Percentiles rank a stretch among this genome's conserved stretches.
Evolutionary conservation across 371 early-diverging fungal species (phyloP).

Genomic region (Zychaea mexicana): DNA sequence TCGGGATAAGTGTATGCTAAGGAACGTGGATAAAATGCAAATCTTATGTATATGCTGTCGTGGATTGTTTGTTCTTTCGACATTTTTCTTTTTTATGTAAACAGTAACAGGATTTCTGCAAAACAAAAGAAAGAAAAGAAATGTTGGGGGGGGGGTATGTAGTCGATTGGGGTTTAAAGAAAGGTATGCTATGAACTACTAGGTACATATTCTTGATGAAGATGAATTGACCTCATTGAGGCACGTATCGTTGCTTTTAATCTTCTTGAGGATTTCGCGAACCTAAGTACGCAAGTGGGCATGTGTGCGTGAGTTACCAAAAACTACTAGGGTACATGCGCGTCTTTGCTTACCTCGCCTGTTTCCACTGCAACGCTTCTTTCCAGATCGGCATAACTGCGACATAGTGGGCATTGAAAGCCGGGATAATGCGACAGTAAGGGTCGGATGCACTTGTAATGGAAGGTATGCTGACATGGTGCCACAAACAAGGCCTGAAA

Average conservation of each 20-base stretch:
- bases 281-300: too few species aligned
- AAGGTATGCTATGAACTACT: too few species aligned
- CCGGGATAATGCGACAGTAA: conserved; percentile 64
- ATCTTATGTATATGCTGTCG: neutral
- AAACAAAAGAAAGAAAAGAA: neutral
- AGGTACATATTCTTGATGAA: neutral
- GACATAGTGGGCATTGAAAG: conserved; percentile 93
- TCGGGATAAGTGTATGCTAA: neutral
- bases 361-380: conserved; percentile 68
- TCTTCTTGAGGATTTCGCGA: neutral
- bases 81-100: neutral
- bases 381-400: conserved; percentile 90
- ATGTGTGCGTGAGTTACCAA: too few species aligned
- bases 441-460: conserved; percentile 88
- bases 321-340: too few species aligned
- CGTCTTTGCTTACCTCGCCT: conserved; percentile 25
- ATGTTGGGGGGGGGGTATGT: neutral
- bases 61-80: neutral
- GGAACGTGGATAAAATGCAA: neutral
- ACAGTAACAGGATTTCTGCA: conserved; percentile 3
- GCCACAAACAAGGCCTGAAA: conserved; percentile 95
- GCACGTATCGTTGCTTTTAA: neutral
- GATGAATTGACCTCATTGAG: neutral
- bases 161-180: neutral
- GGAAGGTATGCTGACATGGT: conserved; percentile 94